phyloP scores from a whole-genome alignment of 1,284 basidiomycete species.

The Cryptococcus maquisensis region DNA sequence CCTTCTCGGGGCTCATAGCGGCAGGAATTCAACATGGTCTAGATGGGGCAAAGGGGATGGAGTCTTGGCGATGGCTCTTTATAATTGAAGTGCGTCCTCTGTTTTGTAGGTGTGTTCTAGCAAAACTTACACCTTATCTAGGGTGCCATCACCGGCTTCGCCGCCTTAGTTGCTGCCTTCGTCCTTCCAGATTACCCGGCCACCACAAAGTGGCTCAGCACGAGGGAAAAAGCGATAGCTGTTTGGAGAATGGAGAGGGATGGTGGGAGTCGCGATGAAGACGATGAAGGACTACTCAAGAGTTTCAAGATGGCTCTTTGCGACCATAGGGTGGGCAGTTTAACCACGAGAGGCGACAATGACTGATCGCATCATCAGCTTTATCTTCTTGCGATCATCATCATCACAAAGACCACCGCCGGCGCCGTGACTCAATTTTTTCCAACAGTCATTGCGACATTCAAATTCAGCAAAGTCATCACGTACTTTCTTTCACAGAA shows the following conservation, averaged over 20 bases:
- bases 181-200: conserved; percentile 29
- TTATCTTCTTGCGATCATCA: conserved; percentile 21
- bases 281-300: conserved; percentile 13
- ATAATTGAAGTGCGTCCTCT: conserved; percentile 13
- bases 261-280: conserved; percentile 20
- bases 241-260: conserved; percentile 24
- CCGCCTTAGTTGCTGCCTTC: conserved; percentile 13
- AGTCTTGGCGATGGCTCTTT: conserved; percentile 22
- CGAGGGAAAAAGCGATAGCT: conserved; percentile 23
- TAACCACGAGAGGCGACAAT: no score
- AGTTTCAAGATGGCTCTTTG: conserved; percentile 17
- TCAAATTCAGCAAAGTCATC: conserved; percentile 26
- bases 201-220: conserved; percentile 25
- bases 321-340: conserved; percentile 17
- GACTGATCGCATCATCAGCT: conserved; percentile 5
- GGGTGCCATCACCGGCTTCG: conserved; percentile 13
- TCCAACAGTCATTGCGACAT: conserved; percentile 30
- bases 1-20: conserved; percentile 19
- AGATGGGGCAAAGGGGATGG: conserved; percentile 7
- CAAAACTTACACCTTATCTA: background rate
- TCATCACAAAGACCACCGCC: conserved; percentile 25
- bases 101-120: no score
- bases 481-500: conserved; percentile 11
- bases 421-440: conserved; percentile 25
- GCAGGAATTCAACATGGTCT: conserved; percentile 22